Evolutionary conservation across 495 filamentous ascomycete species (phyloP).

Genomic region (Friedmanniomyces endolithicus): DNA sequence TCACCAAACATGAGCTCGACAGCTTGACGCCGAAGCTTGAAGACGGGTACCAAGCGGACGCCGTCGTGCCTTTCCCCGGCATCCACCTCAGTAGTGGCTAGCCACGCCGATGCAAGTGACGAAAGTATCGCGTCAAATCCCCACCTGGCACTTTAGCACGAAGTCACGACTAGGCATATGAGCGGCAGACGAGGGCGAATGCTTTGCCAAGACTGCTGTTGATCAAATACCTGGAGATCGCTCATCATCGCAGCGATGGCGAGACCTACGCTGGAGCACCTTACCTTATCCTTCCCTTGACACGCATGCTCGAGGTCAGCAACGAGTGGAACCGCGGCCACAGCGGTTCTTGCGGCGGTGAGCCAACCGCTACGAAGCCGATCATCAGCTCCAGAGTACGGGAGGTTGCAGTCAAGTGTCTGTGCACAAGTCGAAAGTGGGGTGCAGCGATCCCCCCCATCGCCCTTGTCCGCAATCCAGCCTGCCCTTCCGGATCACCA

Average conservation of each 20-base stretch:
- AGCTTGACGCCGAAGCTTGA: not conserved
- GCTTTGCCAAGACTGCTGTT: not conserved
- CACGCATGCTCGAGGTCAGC: not conserved
- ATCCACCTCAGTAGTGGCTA: not conserved
- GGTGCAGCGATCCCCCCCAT: not conserved
- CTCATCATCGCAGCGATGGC: not conserved
- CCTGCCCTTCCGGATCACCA: not conserved
- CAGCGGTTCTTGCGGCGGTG: not conserved
- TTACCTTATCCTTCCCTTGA: too few relatives aligned
- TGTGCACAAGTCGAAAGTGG: not conserved
- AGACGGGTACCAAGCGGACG: not conserved
- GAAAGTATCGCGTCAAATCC: not conserved
- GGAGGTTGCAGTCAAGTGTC: too few relatives aligned
- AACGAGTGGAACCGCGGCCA: not conserved
- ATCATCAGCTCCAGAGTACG: too few relatives aligned
- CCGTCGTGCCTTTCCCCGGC: not conserved
- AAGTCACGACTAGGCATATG: too few relatives aligned
- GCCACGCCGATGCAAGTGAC: not conserved
- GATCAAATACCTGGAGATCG: not conserved
- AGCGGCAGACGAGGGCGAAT: not conserved
- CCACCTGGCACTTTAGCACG: too few relatives aligned
- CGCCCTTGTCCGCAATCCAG: not conserved
- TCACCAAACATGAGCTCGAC: not conserved
- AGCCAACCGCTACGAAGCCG: not conserved
- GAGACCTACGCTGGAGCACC: too few relatives aligned